Evolutionary conservation across 2,329 filamentous ascomycete species (phyloP).

Genomic region (Clonostachys byssicola): DNA sequence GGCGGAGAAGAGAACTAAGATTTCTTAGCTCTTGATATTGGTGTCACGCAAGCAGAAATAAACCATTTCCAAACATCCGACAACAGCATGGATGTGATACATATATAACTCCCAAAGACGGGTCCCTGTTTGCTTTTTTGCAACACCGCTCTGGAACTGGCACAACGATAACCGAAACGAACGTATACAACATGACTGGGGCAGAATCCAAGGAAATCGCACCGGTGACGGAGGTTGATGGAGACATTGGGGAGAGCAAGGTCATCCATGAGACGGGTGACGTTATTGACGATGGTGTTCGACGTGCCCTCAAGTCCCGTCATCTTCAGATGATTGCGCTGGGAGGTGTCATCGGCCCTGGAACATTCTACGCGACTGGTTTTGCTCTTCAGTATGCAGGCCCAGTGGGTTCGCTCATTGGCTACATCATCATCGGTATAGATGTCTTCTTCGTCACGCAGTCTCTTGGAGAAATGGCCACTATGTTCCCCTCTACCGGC

Average conservation of each 20-base stretch:
- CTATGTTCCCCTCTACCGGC: constrained; percentile 4
- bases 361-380: constrained; percentile 67
- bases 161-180: too few relatives aligned
- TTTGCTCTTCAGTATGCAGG: constrained; percentile 65
- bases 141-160: too few relatives aligned
- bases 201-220: too few relatives aligned
- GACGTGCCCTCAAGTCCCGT: constrained; percentile 63
- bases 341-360: constrained; percentile 62
- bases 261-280: background rate
- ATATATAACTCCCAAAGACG: too few relatives aligned
- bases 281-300: constrained; percentile 43
- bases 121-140: too few relatives aligned
- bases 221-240: too few relatives aligned
- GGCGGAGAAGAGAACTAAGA: too few relatives aligned
- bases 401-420: constrained; percentile 67
- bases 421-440: constrained; percentile 68
- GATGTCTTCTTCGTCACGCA: constrained; percentile 39
- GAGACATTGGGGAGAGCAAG: background rate
- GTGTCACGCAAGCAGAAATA: too few relatives aligned
- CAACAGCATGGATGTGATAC: too few relatives aligned
- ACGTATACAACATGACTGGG: too few relatives aligned
- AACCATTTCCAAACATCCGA: too few relatives aligned
- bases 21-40: too few relatives aligned
- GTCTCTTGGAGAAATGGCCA: constrained; percentile 6
- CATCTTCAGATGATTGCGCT: constrained; percentile 64